Evolutionary conservation across 768 basidiomycete species (phyloP).

Genomic region (Neoboletus brunneissimus): DNA sequence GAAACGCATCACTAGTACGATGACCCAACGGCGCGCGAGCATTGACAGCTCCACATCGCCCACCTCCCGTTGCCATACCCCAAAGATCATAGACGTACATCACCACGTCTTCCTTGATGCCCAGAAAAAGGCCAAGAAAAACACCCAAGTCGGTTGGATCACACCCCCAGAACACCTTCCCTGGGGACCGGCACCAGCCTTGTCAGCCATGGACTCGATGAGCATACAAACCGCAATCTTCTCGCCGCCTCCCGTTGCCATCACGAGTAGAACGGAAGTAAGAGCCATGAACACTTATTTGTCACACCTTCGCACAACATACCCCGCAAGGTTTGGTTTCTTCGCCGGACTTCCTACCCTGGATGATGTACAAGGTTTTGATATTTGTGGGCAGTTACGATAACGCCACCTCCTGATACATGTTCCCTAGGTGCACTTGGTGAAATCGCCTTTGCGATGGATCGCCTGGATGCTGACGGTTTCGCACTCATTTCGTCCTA

Average conservation of each 20-base stretch:
- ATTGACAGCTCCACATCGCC: neutral
- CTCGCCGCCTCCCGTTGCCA: constrained; percentile 58
- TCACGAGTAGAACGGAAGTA: constrained; percentile 41
- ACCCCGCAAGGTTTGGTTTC: constrained; percentile 64
- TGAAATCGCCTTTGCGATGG: constrained; percentile 62
- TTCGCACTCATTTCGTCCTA: constrained; percentile 67
- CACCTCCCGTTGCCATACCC: neutral
- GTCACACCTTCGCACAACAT: constrained; percentile 43
- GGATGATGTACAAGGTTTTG: constrained; percentile 57
- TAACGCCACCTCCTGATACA: constrained; percentile 5
- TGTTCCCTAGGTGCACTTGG: constrained; percentile 46
- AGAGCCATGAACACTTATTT: constrained; percentile 49
- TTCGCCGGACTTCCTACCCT: constrained; percentile 64
- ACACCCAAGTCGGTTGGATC: constrained; percentile 53
- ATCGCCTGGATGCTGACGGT: constrained; percentile 61
- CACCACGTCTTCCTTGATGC: constrained; percentile 68
- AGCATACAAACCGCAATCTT: constrained; percentile 60
- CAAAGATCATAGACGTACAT: constrained; percentile 58
- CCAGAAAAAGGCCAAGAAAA: constrained; percentile 45
- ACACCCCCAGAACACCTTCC: constrained; percentile 64
- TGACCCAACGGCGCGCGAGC: constrained; percentile 13
- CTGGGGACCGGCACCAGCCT: constrained; percentile 58
- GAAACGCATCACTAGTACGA: neutral
- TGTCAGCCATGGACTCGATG: constrained; percentile 60
- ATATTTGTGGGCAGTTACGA: neutral